phyloP scores from a whole-genome alignment of 139 green algal genomes.

The Chlamydomonas incerta region DNA sequence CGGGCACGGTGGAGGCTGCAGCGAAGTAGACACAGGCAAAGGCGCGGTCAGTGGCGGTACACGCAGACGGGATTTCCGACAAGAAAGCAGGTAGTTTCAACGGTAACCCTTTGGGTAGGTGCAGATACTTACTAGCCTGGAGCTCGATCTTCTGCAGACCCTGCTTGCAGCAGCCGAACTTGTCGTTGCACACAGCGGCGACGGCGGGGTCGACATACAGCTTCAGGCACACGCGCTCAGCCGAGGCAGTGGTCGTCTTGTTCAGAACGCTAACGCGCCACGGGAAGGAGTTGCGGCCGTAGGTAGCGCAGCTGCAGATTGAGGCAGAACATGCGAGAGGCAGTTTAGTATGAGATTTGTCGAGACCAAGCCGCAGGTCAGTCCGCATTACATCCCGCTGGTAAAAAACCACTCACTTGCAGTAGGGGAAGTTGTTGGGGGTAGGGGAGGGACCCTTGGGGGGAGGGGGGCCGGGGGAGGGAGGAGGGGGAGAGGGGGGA shows the following conservation, averaged over 20 bases:
- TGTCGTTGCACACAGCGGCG: neutral
- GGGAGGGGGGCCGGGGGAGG: neutral
- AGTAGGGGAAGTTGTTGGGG: slow-evolving; percentile 30
- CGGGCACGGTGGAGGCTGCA: neutral
- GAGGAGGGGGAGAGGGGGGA: neutral
- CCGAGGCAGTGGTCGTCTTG: neutral
- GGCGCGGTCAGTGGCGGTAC: no score
- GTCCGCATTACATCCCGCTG: no score
- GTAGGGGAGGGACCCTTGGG: neutral
- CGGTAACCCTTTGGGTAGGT: no score
- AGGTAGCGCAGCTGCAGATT: neutral
- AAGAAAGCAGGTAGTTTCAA: no score
- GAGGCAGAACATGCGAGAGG: neutral
- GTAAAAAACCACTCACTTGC: neutral
- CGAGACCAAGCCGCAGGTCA: neutral
- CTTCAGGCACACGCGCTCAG: slow-evolving; percentile 11
- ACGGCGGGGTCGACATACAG: slow-evolving; percentile 12
- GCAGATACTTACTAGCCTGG: slow-evolving; percentile 33
- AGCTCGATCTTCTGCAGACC: slow-evolving; percentile 21
- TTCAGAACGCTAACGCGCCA: slow-evolving; percentile 8
- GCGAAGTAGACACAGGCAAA: no score
- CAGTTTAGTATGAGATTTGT: neutral
- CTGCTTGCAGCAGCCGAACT: slow-evolving; percentile 3
- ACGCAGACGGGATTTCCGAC: no score
- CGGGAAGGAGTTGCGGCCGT: neutral